These are phyloP conservation scores for Panicum miliaceum DNA, from an alignment of 176 grass and related monocot species.

Conservation along the genomic window DNA sequence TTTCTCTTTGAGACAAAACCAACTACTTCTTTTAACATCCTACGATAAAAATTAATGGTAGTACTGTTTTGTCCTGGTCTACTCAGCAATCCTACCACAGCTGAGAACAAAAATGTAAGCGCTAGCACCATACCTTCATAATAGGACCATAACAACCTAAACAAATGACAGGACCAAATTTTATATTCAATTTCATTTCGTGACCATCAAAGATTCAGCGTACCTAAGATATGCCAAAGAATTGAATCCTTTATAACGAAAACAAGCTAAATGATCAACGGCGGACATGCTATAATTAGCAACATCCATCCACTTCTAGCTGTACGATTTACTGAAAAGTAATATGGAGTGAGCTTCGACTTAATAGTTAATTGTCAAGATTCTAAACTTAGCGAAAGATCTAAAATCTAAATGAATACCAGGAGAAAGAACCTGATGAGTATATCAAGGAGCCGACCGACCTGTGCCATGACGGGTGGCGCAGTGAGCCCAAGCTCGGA, in stretches of 20 bases:
- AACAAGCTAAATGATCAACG: neutral
- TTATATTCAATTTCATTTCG: neutral
- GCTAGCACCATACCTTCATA: neutral
- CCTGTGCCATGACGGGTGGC: conserved; percentile 57
- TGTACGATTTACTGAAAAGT: neutral
- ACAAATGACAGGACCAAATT: neutral
- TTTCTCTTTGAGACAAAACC: neutral
- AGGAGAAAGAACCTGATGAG: neutral
- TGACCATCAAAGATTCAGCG: neutral
- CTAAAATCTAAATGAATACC: neutral
- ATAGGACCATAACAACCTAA: neutral
- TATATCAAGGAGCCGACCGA: conserved; percentile 22
- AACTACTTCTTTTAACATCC: neutral
- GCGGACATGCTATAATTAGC: neutral
- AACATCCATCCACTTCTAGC: neutral
- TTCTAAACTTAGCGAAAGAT: neutral
- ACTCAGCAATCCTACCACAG: neutral
- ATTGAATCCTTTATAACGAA: neutral
- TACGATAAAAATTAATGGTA: neutral
- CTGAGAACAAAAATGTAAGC: neutral
- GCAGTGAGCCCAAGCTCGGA: conserved; percentile 70
- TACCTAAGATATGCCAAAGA: neutral
- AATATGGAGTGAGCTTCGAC: neutral
- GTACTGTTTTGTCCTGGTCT: conserved; percentile 9
- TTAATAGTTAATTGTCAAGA: neutral